Evolutionary conservation across 148 eudicot genomes (phyloP), one percentile per base, ranked within the genome.

Genomic region (Rhododendron ovatum): DNA sequence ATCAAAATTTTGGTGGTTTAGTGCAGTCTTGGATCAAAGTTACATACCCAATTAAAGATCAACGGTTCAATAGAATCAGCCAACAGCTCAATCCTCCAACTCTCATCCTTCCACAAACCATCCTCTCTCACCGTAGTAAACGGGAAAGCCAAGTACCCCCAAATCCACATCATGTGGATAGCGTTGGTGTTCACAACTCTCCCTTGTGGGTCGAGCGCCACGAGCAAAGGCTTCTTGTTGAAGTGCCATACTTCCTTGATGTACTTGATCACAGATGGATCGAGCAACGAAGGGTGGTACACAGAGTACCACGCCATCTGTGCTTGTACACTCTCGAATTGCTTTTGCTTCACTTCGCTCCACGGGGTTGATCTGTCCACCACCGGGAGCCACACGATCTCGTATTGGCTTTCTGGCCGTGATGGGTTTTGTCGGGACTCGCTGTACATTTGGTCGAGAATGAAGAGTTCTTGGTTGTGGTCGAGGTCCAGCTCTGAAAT

Each of bases 321-420:
- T 15, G 92, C 83, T 84, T 89, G 94, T 35, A 95, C 84, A 35
- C 84, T 83, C 85, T 92, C 90, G 20, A 94, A 94, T 45, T 78
- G 91, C 2, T 85, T 85, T 57, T 92, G 90, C 28, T 89, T 89
- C n/a, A 37, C 89, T n/a, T 93, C 95, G 5, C 76, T 90, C 98
- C 93, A 94, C 50, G 92, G 83, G 15, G 18, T 73, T 5, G 92
- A 73, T 61, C 83, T 90, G 57, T 95, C 98, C 41, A 91, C 88
- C 7, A 98, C 83, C 24, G 99, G 98, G 35, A 98, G 79, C 99
- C 99, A 98, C 20, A 98, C 95, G 12, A 98, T 88, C 51, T 95
- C 96, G 50, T 95, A 95, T 5, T 89, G 91, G 28, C 87, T 82
- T 1, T 93, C 96, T 1, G 83, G 83, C 84, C 88, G 90, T 81